Base-by-base conservation (phyloP, 768 basidiomycete species). In the Leccinum olivaceopallidum region DNA sequence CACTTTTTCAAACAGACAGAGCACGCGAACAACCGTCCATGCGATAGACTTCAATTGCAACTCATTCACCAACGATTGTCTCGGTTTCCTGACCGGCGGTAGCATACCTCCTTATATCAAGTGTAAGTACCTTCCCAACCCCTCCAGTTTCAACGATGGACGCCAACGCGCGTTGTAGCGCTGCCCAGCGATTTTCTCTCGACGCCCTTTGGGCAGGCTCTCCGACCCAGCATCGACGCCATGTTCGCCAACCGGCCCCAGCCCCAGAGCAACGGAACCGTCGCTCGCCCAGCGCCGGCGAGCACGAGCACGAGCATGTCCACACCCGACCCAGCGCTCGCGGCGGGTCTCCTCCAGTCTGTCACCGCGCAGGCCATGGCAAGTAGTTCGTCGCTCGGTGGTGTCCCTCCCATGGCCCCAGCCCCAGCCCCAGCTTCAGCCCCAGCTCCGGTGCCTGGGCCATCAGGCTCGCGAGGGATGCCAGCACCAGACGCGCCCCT, bases 31-130 rank as follows among this genome's bases (percentile, higher is more conserved):
- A 30, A 30, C 48, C 26, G n/a, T 44, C 13, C 13, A 12, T 52
- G 12, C 12, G 47, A 56, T 63, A 89, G 93, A 96, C 48, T 95
- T 95, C 65, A 97, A 97, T 68, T 97, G 95, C 74, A 98, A 98
- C 73, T 90, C 92, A 2, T 98, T 98, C 65, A 95, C 94, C 3
- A 92, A 89, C 60, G 94, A 96, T 64, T 86, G 86, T 60, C 76
- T 94, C 36, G 94, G 90, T 3, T 95, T 97, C 69, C 75, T 98
- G 53, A 96, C 92, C 0, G 94, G 94, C 30, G 81, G 81, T 4
- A 85, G 85, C 16, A 91, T 97, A 57, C 95, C 95, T 4, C 64
- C 80, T 3, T 94, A 86, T 74, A 92, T 98, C 63, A 90, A 84
- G 76, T 89, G 94, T 88, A 64, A 57, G 51, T 22, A 2, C 13